Conservation (phyloP, 257 asterid genomes). For the Schizonepeta tenuifolia region DNA sequence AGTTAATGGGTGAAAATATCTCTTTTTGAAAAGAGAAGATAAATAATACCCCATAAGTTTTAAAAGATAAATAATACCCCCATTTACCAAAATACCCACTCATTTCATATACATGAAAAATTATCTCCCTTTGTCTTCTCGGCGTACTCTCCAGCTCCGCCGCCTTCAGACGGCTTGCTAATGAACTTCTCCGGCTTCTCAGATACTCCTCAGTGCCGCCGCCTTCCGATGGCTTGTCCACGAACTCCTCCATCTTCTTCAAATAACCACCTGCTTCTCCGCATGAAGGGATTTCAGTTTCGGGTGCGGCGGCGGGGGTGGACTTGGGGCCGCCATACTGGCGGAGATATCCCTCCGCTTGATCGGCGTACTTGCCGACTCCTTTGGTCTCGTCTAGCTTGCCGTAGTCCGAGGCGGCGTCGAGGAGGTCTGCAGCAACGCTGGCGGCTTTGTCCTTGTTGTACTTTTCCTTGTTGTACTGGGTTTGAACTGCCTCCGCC, state of each 20-base stretch:
- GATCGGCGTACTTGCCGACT: neutral
- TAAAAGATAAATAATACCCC: too few relatives aligned
- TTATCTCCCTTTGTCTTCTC: too few relatives aligned
- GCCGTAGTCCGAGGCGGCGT: neutral
- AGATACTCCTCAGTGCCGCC: too few relatives aligned
- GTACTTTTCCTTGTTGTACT: constrained; percentile 35
- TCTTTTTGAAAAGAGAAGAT: too few relatives aligned
- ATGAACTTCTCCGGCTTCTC: too few relatives aligned
- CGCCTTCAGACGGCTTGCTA: too few relatives aligned
- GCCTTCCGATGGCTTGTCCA: constrained; percentile 15
- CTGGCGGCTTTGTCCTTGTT: constrained; percentile 50
- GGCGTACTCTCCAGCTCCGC: constrained; percentile 6
- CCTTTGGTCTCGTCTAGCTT: neutral
- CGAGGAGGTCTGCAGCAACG: neutral
- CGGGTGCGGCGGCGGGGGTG: constrained; percentile 1
- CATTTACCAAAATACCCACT: too few relatives aligned
- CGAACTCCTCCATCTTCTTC: too few relatives aligned
- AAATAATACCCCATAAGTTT: too few relatives aligned
- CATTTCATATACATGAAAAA: too few relatives aligned
- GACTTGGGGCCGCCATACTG: neutral
- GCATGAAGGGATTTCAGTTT: neutral
- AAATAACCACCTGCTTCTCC: neutral
- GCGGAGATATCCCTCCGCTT: constrained; percentile 11
- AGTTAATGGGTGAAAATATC: too few relatives aligned
- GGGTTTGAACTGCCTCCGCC: constrained; percentile 58